Conservation (phyloP, 495 filamentous ascomycete species). For the Lophiostoma macrostomum region DNA sequence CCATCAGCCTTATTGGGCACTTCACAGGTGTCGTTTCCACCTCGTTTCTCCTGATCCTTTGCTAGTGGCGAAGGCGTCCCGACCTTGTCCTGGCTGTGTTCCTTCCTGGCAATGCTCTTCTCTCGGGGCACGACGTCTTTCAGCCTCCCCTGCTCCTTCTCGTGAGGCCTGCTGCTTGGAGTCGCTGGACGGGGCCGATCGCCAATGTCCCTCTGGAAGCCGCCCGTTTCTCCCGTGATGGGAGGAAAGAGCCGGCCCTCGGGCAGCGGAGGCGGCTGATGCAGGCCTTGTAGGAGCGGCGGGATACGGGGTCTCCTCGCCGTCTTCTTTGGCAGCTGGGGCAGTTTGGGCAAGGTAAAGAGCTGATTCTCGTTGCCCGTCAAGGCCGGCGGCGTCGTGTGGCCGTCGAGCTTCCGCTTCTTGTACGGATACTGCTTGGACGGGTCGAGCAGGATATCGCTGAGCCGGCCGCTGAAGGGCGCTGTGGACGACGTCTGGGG, state of each 20-base stretch:
- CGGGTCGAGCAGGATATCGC: constrained; percentile 22
- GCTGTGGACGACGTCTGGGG: not conserved
- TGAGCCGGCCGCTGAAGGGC: constrained; percentile 23
- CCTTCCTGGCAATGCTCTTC: too few relatives aligned
- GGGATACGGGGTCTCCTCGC: constrained; percentile 35
- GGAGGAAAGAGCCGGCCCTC: constrained; percentile 40
- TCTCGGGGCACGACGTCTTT: not conserved
- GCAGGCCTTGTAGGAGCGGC: constrained; percentile 39
- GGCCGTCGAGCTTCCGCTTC: constrained; percentile 15
- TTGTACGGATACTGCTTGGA: constrained; percentile 16
- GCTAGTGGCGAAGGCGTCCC: not conserved
- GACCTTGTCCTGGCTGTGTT: not conserved
- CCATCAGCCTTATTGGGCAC: too few relatives aligned
- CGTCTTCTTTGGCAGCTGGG: constrained; percentile 18
- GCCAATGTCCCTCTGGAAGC: constrained; percentile 15
- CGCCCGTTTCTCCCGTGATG: constrained; percentile 32
- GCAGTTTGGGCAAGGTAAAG: constrained; percentile 29
- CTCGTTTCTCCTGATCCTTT: constrained; percentile 16
- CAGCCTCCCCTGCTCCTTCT: constrained; percentile 4
- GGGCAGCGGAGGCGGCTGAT: constrained; percentile 38
- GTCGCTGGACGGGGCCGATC: constrained; percentile 8
- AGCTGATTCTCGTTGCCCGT: constrained; percentile 1
- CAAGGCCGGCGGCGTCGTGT: not conserved
- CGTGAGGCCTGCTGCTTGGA: not conserved
- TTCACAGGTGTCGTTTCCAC: not conserved